These are phyloP conservation scores for Candida sojae DNA, from an alignment of 1,139 yeast species.

Conservation along the genomic window DNA sequence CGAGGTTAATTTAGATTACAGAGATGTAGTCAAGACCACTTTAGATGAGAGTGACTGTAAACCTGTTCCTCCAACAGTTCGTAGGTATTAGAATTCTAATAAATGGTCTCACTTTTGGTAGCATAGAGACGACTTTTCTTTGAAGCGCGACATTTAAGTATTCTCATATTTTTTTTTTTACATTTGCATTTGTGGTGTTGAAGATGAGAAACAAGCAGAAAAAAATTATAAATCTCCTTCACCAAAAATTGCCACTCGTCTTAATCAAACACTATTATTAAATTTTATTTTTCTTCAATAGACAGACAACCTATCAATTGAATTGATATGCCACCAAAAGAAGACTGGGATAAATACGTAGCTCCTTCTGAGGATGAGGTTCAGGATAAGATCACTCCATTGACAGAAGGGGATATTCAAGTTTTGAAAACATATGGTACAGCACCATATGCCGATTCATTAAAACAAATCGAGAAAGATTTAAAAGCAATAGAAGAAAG, in stretches of 20 bases:
- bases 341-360: conserved; percentile 96
- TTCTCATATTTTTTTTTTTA: background rate
- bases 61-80: conserved; percentile 93
- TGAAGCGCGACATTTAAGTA: background rate
- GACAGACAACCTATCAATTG: background rate
- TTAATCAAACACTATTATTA: background rate
- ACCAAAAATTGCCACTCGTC: conserved; percentile 1
- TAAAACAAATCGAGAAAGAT: conserved; percentile 84
- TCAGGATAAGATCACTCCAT: conserved; percentile 79
- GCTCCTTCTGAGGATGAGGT: conserved; percentile 75
- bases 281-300: background rate
- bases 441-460: conserved; percentile 86
- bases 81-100: conserved; percentile 65
- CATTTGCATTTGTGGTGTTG: background rate
- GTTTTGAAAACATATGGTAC: conserved; percentile 96
- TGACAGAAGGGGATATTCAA: conserved; percentile 95
- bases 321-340: conserved; percentile 71
- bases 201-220: background rate
- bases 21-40: conserved; percentile 80
- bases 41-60: conserved; percentile 91
- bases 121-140: background rate
- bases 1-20: conserved; percentile 74
- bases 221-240: background rate
- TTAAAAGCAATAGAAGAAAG: conserved; percentile 78
- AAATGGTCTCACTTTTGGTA: background rate